Base-by-base conservation (phyloP, 1,139 yeast genomes). In the Yamadazyma sp. region DNA sequence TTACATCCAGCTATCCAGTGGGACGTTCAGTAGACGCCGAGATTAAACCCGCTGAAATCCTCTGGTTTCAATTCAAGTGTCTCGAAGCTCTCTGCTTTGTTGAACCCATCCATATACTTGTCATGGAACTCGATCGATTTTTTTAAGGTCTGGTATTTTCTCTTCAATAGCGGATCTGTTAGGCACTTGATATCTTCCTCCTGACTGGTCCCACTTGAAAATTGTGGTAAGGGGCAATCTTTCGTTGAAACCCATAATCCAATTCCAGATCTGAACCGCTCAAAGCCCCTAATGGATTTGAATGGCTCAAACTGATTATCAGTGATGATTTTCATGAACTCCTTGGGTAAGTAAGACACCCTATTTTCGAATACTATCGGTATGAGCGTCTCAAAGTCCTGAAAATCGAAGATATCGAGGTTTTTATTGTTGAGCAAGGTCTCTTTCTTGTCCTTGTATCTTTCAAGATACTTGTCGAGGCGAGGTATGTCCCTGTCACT, bases 331-430 rank as follows among this genome's bases (percentile, higher is more conserved):
- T 47, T 54, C 33, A 51, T 54, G 43, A 61, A 68, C 18, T 59
- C 54, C 20, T 46, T 41, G 2, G 73, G 74, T 18, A 67, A 43
- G 43, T 63, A 66, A 0, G 65, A 55, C 7, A 44, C 26, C 20
- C 38, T 38, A 33, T 50, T 50, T 34, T 50, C 54, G 33, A 44
- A 50, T 17, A 45, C 39, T 2, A 48, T 40, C 5, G 54, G 53
- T n/a, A 49, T 34, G 15, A 50, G 33, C 12, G 39, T 34, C 12
- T 37, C 31, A 10, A 46, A 12, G 37, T 43, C 46, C 17, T 46
- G 41, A 25, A 47, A 45, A 17, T 45, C 38, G 24, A 32, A 41
- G 9, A 50, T 39, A n/a, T 49, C 49, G 8, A 49, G 40, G 12
- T 46, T 40, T 33, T 42, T 49, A 15, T 30, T 40, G 30, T 38